Evolutionary conservation across 106 monocot species (phyloP).

Genomic region (Dendrobium catenatum): DNA sequence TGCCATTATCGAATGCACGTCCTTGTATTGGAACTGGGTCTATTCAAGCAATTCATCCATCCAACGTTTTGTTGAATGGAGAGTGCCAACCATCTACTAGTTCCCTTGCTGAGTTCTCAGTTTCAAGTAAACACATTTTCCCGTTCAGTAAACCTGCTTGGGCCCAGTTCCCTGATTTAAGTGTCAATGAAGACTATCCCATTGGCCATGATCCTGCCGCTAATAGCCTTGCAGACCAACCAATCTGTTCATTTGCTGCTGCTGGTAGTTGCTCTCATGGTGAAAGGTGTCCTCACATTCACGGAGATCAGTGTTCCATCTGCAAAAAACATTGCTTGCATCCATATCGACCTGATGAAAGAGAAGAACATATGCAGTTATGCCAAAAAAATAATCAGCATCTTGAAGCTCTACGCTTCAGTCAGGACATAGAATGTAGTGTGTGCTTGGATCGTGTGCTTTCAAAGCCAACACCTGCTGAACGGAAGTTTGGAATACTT

Average conservation of each 20-base stretch:
- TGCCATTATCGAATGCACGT: constrained; percentile 28
- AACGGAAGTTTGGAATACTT: constrained; percentile 94
- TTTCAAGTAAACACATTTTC: constrained; percentile 14
- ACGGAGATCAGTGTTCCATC: constrained; percentile 76
- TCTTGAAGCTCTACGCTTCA: constrained; percentile 67
- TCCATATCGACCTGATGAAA: constrained; percentile 79
- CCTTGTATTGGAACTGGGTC: constrained; percentile 15
- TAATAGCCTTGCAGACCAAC: constrained; percentile 38
- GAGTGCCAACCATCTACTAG: constrained; percentile 16
- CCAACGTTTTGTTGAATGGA: constrained; percentile 11
- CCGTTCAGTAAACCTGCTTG: constrained; percentile 30
- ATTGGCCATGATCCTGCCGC: constrained; percentile 2
- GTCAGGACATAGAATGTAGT: constrained; percentile 96
- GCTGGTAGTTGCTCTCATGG: constrained; percentile 82
- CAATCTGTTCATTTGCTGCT: constrained; percentile 97
- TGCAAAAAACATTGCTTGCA: constrained; percentile 90
- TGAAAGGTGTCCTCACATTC: constrained; percentile 67
- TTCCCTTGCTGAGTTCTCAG: constrained; percentile 10
- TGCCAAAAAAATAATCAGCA: constrained; percentile 68
- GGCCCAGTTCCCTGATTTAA: constrained; percentile 18
- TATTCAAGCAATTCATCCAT: constrained; percentile 15
- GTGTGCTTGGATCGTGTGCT: constrained; percentile 90
- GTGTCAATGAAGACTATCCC: constrained; percentile 10
- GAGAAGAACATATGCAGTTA: constrained; percentile 70
- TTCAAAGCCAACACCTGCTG: constrained; percentile 76